Evolutionary conservation across 352 stramenopile species (phyloP).

Genomic region (Globisporangium cystogenes): DNA sequence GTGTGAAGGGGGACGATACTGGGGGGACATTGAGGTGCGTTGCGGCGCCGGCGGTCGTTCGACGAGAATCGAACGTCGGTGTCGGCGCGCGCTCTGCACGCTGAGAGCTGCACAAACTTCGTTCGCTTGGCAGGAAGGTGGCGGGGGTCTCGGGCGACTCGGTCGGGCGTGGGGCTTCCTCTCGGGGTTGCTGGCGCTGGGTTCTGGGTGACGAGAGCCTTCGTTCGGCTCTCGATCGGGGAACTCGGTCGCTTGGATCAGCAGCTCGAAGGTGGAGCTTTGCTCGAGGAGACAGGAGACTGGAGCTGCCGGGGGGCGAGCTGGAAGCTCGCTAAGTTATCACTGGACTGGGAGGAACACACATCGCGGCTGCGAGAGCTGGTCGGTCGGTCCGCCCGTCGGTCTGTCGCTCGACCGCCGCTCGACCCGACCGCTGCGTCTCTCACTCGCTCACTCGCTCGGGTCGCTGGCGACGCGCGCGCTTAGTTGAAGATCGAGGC

Average conservation of each 20-base stretch:
- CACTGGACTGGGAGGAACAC: not conserved
- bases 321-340: not conserved
- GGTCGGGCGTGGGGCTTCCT: not conserved
- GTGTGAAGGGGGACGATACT: not conserved
- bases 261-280: not conserved
- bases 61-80: not conserved
- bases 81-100: not conserved
- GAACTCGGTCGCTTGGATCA: not conserved
- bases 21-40: not conserved
- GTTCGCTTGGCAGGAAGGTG: not conserved
- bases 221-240: not conserved
- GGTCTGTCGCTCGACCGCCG: not conserved
- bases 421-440: too few relatives aligned
- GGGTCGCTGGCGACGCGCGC: not conserved
- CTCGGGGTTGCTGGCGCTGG: not conserved
- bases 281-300: not conserved
- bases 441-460: not conserved
- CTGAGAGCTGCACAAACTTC: not conserved
- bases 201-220: not conserved
- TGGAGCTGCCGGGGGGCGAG: not conserved
- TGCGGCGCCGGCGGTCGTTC: not conserved
- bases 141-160: not conserved
- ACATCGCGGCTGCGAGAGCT: not conserved
- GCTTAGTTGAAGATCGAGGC: conserved; percentile 19
- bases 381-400: not conserved